Base-by-base conservation (phyloP, 495 filamentous ascomycete species). In the Neurospora discreta region DNA sequence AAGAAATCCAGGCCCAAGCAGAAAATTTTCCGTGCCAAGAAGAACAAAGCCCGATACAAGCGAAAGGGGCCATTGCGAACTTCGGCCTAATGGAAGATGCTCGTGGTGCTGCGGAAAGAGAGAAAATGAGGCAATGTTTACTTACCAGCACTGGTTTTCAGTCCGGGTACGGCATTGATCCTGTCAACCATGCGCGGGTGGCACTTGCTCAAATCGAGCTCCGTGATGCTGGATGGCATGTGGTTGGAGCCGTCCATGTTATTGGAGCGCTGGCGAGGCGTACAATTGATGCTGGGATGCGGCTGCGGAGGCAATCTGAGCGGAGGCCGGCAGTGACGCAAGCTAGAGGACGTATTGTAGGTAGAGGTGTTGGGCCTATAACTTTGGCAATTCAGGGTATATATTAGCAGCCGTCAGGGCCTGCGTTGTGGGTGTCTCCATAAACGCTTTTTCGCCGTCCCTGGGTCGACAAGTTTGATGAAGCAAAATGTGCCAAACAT, bases 111-210 rank as follows among this genome's bases (percentile, higher is more conserved):
- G 6, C 52, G 16, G 26, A 65, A 65, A 65, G 52, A 65, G 1
- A 26, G 15, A 65, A 33, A 65, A 30, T 18, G 52, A 26, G 11
- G 38, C 26, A 65, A 71, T 40, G n/a, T 69, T 46, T 36, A 79
- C 84, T 83, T 70, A 85, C 84, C 84, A 70, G 84, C 79, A 67
- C 84, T 85, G 33, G 84, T 84, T 74, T 82, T 85, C 70, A 85
- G 73, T 68, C 81, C 84, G n/a, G 83, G 84, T 46, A 85, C 80
- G 30, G 80, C 77, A 70, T 84, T 83, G 77, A 85, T 82, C 75
- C 77, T 82, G 78, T 85, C 81, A 65, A 82, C 80, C 69, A 84
- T 78, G 65, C 74, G 77, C 60, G 79, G 77, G 69, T 81, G 79
- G 68, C 81, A 84, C 46, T 80, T 78, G 75, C 78, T 84, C 74